phyloP scores from a whole-genome alignment of 1,284 basidiomycete genomes.

The Peniophora sp. region DNA sequence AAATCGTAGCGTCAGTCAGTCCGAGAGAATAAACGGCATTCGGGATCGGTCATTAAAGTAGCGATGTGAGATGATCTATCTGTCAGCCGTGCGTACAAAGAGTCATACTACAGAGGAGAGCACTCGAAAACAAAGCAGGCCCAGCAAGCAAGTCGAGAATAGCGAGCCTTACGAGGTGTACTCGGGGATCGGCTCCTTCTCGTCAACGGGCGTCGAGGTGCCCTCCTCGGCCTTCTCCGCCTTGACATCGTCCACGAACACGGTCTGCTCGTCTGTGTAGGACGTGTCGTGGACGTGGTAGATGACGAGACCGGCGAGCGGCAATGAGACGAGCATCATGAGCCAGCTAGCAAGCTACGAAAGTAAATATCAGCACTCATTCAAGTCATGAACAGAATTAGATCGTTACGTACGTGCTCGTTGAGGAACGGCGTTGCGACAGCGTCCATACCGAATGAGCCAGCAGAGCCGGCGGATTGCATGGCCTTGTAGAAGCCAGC shows the following conservation, averaged over 20 bases:
- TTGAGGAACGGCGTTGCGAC: constrained; percentile 29
- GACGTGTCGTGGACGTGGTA: constrained; percentile 30
- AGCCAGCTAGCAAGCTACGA: constrained; percentile 26
- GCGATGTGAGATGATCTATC: too few relatives aligned
- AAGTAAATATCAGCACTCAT: neutral
- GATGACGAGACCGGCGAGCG: constrained; percentile 27
- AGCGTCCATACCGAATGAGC: constrained; percentile 41
- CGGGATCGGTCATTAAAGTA: too few relatives aligned
- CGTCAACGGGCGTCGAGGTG: neutral
- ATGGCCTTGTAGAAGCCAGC: constrained; percentile 33
- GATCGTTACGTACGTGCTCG: constrained; percentile 18
- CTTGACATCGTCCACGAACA: constrained; percentile 2
- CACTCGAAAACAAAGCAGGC: too few relatives aligned
- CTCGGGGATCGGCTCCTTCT: neutral
- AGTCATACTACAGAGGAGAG: too few relatives aligned
- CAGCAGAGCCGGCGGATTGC: constrained; percentile 31
- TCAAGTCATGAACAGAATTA: neutral
- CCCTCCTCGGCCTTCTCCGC: neutral
- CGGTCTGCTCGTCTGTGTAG: constrained; percentile 25
- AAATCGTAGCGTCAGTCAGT: too few relatives aligned
- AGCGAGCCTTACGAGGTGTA: too few relatives aligned
- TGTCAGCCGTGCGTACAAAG: too few relatives aligned
- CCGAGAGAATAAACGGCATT: too few relatives aligned
- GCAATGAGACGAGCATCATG: constrained; percentile 28
- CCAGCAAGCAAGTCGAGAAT: too few relatives aligned